phyloP scores from a whole-genome alignment of 257 asterid genomes.

The Solanum pinnatisectum region DNA sequence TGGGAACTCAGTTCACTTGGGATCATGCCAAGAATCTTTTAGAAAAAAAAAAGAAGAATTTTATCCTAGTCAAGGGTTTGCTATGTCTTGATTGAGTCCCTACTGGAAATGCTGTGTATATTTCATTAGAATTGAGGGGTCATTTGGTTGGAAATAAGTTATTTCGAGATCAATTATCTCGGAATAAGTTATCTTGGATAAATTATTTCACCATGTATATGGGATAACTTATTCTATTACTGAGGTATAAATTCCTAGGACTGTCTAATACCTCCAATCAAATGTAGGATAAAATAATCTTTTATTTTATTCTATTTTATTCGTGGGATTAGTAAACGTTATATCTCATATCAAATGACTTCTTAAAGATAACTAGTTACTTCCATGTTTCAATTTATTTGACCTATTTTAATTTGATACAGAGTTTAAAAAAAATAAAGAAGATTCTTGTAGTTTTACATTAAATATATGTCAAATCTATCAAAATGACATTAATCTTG shows the following conservation, averaged over 20 bases:
- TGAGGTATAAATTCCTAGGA: not conserved
- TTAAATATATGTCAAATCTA: no score
- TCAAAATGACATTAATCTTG: no score
- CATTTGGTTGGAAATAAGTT: no score
- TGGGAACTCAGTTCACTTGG: not conserved
- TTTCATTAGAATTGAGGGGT: not conserved
- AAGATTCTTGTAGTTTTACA: no score
- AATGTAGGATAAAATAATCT: fast-evolving
- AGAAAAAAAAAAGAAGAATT: not conserved
- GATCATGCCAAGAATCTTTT: not conserved
- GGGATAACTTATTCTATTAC: not conserved
- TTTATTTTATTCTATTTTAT: no score
- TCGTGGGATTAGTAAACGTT: not conserved
- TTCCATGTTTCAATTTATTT: no score
- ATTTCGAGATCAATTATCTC: not conserved
- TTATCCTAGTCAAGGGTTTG: not conserved
- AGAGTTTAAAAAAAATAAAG: no score
- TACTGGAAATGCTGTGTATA: not conserved
- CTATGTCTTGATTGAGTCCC: not conserved
- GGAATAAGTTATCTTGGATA: no score
- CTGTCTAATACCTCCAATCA: not conserved
- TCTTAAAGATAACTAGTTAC: no score
- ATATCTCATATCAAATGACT: not conserved
- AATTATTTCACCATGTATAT: no score
- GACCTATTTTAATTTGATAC: not conserved